Evolutionary conservation across 805 yeast genomes (phyloP).

Genomic region (Sugiyamaella boreocaroliniensis): DNA sequence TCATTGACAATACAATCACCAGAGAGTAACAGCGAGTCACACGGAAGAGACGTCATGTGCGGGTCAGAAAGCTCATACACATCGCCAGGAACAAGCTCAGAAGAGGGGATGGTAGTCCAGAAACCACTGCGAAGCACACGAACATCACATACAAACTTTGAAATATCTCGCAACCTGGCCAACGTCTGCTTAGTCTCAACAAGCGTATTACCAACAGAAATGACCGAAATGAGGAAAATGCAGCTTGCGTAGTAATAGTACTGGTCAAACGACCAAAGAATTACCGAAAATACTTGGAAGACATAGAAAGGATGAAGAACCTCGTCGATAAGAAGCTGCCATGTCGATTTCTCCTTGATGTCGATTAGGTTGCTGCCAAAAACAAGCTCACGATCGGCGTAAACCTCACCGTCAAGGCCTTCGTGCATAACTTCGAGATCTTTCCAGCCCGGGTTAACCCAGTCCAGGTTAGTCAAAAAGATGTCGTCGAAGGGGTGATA

Average conservation of each 20-base stretch:
- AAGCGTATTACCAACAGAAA: conserved; percentile 73
- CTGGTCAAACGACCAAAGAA: conserved; percentile 87
- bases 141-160: conserved; percentile 69
- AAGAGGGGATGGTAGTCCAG: conserved; percentile 75
- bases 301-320: conserved; percentile 92
- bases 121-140: conserved; percentile 89
- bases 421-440: conserved; percentile 41
- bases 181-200: conserved; percentile 79
- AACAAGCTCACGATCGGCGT: conserved; percentile 61
- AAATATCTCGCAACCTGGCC: conserved; percentile 62
- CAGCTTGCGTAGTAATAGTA: conserved; percentile 93
- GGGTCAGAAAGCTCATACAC: conserved; percentile 90
- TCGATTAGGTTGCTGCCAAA: conserved; percentile 75
- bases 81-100: conserved; percentile 92
- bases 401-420: conserved; percentile 66
- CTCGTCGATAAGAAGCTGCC: conserved; percentile 70
- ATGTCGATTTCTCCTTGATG: conserved; percentile 62
- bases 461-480: conserved; percentile 72
- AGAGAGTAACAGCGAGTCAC: conserved; percentile 77
- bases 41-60: conserved; percentile 63
- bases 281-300: conserved; percentile 86
- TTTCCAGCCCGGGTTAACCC: conserved; percentile 82
- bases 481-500: conserved; percentile 85
- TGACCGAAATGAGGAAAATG: conserved; percentile 76
- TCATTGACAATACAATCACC: conserved; percentile 98